Percentiles rank a stretch among this genome's conserved stretches.
phyloP scores from a whole-genome alignment of 2,329 filamentous ascomycete species.

The Xylaria sp. region DNA sequence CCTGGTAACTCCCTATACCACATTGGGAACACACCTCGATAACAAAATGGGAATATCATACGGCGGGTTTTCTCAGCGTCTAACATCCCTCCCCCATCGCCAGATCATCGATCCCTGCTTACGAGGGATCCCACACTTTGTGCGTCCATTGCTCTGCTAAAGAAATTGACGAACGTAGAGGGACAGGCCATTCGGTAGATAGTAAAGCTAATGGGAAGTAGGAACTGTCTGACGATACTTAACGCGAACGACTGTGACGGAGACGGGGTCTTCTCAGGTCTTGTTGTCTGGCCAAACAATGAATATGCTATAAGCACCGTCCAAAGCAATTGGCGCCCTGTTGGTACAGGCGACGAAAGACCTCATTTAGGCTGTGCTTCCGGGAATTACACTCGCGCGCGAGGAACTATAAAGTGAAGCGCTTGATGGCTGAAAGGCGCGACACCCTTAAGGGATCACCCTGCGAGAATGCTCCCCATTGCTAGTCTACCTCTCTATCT shows the following conservation, averaged over 20 bases:
- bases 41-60: slow-evolving; percentile 26
- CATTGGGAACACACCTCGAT: neutral
- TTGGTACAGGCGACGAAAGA: neutral
- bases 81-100: neutral
- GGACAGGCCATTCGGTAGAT: neutral
- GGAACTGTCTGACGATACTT: neutral
- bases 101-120: neutral
- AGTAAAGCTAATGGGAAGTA: neutral
- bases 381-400: neutral
- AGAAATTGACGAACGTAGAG: neutral
- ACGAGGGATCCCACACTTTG: neutral
- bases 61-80: neutral
- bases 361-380: neutral
- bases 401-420: neutral
- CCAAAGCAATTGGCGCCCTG: neutral
- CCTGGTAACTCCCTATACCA: slow-evolving; percentile 10
- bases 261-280: neutral
- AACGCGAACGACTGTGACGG: neutral
- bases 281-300: neutral
- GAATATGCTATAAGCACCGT: neutral
- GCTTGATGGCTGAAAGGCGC: neutral
- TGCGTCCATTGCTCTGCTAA: neutral
- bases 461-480: neutral
- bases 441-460: neutral
- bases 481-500: neutral